Evolutionary conservation across 805 yeast species (phyloP).

Genomic region (Barnettozyma sucrosica): DNA sequence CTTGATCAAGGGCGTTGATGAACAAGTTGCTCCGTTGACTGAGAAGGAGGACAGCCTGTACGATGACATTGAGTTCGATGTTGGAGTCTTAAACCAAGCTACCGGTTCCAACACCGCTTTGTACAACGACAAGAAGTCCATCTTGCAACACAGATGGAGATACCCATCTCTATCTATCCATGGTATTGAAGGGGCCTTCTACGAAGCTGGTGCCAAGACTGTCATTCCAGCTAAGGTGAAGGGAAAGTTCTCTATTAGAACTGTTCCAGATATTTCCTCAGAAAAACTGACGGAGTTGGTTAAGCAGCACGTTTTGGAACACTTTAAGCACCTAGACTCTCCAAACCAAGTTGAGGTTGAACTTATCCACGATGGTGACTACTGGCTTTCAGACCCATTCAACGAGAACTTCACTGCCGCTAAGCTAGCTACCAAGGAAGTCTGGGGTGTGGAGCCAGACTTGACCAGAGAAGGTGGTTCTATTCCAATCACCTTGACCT

Average conservation of each 20-base stretch:
- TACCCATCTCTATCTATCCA: conserved; percentile 93
- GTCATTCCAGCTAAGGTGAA: conserved; percentile 92
- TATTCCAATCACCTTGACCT: conserved; percentile 92
- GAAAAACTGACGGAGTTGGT: conserved; percentile 75
- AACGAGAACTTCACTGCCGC: conserved; percentile 94
- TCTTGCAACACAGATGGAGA: conserved; percentile 98
- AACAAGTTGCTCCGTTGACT: conserved; percentile 93
- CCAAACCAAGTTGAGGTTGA: conserved; percentile 70
- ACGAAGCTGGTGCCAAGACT: conserved; percentile 93
- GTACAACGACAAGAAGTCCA: conserved; percentile 70
- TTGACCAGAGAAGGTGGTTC: conserved; percentile 99
- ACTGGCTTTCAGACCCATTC: conserved; percentile 94
- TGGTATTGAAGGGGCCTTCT: conserved; percentile 97
- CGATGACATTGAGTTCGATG: conserved; percentile 78
- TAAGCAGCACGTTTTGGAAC: conserved; percentile 57
- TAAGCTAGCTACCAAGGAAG: conserved; percentile 85
- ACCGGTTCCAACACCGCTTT: conserved; percentile 83
- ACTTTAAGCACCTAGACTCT: conserved; percentile 63
- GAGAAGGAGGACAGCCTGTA: conserved; percentile 72
- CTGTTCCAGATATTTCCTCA: conserved; percentile 91
- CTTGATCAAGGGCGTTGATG: conserved; percentile 79
- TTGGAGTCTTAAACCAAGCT: conserved; percentile 81
- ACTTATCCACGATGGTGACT: conserved; percentile 89
- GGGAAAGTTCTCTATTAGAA: conserved; percentile 95
- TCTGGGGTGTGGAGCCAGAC: conserved; percentile 94